Base-by-base conservation (phyloP, 352 stramenopile genomes). In the Phytophthora hibernalis region DNA sequence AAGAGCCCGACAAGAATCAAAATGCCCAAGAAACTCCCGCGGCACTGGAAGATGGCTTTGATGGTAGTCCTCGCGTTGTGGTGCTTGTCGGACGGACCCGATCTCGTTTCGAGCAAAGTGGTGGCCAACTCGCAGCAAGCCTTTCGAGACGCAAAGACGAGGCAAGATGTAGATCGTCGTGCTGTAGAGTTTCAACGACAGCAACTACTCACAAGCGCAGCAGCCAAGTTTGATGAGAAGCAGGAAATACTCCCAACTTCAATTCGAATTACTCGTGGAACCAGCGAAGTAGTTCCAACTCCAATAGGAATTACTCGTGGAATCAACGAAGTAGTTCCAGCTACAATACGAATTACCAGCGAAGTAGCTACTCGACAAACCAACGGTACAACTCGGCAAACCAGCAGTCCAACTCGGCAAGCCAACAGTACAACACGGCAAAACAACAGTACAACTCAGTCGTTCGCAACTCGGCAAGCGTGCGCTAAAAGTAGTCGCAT, bases 231-330 rank as follows among this genome's bases (percentile, higher is more conserved):
- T 18, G 48, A 47, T 21, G 33, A 60, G 16, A 37, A 42, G 24
- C 33, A 61, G 20, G 30, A 18, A 6, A 61, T 0, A 85, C 68
- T n/a, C 77, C 77, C 21, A 56, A 49, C 11, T 53, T 42, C 28
- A 21, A 61, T 13, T 16, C n/a, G 12, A 61, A 44, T n/a, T 45
- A 52, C 49, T 51, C 28, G 11, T 66, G 58, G 58, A 60, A 65
- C n/a, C 24, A 6, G 15, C 35, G 24, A 24, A 52, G 45, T 51
- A 82, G 65, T 21, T 80, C 77, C 30, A 51, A 22, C 15, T 20
- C 15, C 13, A 33, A 47, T 21, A 31, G 10, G 5, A 35, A 57
- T 45, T 28, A 44, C 13, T 47, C 50, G 31, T 22, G 50, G 50
- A 57, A 57, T 21, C 50, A 45, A 12, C n/a, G 50, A 45, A 45